Percentiles rank a stretch among this genome's conserved stretches.
phyloP scores from a whole-genome alignment of 345 rosid species.

The Ailanthus altissimus region DNA sequence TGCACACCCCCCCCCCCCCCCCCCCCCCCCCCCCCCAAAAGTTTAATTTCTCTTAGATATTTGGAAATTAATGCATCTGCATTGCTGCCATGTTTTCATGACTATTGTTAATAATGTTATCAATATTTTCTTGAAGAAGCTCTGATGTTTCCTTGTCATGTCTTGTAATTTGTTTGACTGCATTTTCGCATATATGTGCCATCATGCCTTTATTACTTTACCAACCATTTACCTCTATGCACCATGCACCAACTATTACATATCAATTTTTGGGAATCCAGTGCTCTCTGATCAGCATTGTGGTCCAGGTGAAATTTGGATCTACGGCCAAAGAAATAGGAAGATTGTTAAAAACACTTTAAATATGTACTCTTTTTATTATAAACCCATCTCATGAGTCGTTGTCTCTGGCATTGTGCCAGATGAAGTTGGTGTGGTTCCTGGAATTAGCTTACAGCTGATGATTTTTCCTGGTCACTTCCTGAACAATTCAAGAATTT shows the following conservation, averaged over 20 bases:
- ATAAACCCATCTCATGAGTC: neutral
- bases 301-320: neutral
- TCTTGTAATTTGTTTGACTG: neutral
- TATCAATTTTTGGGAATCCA: neutral
- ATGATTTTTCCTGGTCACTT: neutral
- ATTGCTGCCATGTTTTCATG: slow-evolving; percentile 6
- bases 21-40: too few species aligned
- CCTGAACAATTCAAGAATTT: neutral
- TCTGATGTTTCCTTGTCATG: slow-evolving; percentile 25
- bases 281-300: neutral
- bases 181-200: neutral
- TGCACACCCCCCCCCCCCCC: too few species aligned
- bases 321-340: neutral
- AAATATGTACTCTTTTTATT: neutral
- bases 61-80: neutral
- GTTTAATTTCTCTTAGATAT: neutral
- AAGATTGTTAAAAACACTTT: neutral
- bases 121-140: slow-evolving; percentile 14
- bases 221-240: neutral
- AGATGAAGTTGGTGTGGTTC: neutral
- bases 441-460: neutral
- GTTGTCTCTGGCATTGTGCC: neutral
- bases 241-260: neutral
- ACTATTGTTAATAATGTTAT: neutral
- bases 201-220: neutral